Evolutionary conservation across 768 basidiomycete species (phyloP).

Genomic region (Amanita pallidorosea): DNA sequence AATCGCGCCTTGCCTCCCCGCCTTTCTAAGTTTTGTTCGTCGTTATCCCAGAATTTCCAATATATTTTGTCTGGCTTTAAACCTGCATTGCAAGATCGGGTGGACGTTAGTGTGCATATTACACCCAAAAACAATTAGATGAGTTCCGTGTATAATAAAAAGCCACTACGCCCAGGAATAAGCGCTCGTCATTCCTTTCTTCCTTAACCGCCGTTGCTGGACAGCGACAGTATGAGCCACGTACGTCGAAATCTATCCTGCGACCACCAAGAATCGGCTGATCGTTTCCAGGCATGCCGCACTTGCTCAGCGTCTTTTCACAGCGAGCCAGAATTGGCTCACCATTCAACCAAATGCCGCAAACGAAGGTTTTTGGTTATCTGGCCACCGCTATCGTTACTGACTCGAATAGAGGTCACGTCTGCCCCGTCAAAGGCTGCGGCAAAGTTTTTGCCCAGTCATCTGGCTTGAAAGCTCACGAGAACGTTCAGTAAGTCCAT

Average conservation of each 20-base stretch:
- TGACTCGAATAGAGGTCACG: conserved; percentile 29
- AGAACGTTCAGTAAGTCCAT: conserved; percentile 51
- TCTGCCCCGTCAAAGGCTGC: conserved; percentile 33
- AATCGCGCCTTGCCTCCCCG: background rate
- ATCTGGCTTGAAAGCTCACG: conserved; percentile 52
- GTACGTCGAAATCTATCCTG: background rate
- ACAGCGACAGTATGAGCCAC: conserved; percentile 17
- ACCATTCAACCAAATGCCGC: conserved; percentile 46
- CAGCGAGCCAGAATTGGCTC: conserved; percentile 49
- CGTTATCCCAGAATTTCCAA: conserved; percentile 2
- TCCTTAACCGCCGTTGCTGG: conserved; percentile 30
- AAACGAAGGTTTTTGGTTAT: conserved; percentile 28
- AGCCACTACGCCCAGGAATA: background rate
- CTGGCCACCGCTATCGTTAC: background rate
- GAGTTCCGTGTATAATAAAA: background rate
- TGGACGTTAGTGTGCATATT: background rate
- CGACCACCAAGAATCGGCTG: background rate
- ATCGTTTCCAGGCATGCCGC: conserved; percentile 2
- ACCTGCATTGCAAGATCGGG: conserved; percentile 1
- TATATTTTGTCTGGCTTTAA: background rate
- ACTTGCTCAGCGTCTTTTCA: conserved; percentile 38
- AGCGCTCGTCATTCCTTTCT: conserved; percentile 4
- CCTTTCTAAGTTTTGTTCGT: background rate
- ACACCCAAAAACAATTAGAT: background rate
- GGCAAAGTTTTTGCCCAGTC: conserved; percentile 46